Conservation (phyloP, 2,329 filamentous ascomycete species). For the Sporothrix sp. region DNA sequence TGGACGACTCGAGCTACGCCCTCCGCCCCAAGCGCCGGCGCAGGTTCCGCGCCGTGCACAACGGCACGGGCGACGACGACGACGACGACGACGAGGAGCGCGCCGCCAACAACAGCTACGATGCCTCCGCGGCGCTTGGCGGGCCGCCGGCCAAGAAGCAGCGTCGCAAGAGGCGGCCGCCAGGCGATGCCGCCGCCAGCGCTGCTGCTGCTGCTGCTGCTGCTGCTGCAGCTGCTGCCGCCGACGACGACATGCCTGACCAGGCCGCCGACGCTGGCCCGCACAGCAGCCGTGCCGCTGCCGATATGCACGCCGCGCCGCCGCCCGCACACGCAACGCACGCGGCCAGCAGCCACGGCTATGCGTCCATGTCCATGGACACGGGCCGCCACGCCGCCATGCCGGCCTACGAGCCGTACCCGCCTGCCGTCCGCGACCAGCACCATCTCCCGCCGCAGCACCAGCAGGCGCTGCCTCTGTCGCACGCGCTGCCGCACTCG, state of each 20-base stretch:
- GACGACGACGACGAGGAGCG: constrained; percentile 14
- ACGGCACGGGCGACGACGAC: constrained; percentile 28
- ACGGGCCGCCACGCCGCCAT: neutral
- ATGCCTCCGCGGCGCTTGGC: constrained; percentile 16
- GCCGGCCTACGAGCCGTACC: constrained; percentile 4
- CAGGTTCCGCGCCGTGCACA: constrained; percentile 24
- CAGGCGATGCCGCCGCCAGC: neutral
- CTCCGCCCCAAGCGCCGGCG: constrained; percentile 47
- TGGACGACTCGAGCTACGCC: constrained; percentile 38
- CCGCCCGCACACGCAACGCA: too few species aligned
- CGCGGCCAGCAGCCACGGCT: too few species aligned
- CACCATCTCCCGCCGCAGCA: too few species aligned
- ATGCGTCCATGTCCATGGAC: too few species aligned
- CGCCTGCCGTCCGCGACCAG: neutral
- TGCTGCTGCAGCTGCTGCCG: neutral
- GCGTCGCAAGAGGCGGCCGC: constrained; percentile 4
- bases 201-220: too few species aligned
- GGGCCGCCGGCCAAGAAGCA: constrained; percentile 22
- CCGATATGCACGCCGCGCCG: too few species aligned
- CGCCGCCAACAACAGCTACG: neutral
- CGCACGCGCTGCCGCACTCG: too few species aligned
- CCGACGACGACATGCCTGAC: too few species aligned
- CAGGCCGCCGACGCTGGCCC: too few species aligned
- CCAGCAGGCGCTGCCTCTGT: too few species aligned
- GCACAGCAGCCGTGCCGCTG: too few species aligned